These are phyloP conservation scores for Bimuria novae-zelandiae DNA, from an alignment of 2,329 filamentous ascomycete species.

Conservation along the genomic window DNA sequence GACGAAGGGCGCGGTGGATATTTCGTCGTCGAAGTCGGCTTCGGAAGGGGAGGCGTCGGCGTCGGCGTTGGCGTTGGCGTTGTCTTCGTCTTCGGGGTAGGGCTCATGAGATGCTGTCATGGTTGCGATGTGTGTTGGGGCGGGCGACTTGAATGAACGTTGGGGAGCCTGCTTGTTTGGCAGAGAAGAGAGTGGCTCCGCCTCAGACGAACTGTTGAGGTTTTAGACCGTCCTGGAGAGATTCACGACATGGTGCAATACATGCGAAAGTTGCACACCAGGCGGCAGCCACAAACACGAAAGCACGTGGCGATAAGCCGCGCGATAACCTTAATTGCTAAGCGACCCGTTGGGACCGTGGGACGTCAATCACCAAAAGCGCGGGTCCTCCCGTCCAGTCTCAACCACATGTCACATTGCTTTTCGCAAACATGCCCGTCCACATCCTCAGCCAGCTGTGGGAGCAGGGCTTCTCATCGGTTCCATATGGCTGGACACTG, in stretches of 20 bases:
- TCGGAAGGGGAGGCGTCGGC: no score
- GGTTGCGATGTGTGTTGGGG: background rate
- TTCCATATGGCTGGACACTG: constrained; percentile 59
- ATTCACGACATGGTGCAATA: background rate
- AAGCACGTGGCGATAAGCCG: constrained; percentile 8
- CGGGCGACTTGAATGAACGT: background rate
- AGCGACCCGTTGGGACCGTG: background rate
- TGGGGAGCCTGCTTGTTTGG: background rate
- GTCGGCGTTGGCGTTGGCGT: no score
- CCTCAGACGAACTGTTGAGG: background rate
- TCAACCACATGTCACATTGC: constrained; percentile 19
- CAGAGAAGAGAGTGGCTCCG: constrained; percentile 17
- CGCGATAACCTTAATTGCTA: background rate
- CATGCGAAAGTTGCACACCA: background rate
- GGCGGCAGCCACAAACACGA: background rate
- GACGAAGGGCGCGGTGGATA: constrained; percentile 63
- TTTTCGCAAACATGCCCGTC: constrained; percentile 61
- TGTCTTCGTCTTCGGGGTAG: constrained; percentile 12
- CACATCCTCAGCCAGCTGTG: constrained; percentile 61
- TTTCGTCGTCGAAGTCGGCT: constrained; percentile 46
- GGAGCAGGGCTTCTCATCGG: constrained; percentile 57
- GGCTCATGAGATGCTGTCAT: constrained; percentile 13
- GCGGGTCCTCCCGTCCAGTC: constrained; percentile 12
- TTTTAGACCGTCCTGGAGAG: background rate
- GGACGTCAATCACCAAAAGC: constrained; percentile 19